Conservation (phyloP, 2,329 filamentous ascomycete species). For the Samsoniella hepiali region DNA sequence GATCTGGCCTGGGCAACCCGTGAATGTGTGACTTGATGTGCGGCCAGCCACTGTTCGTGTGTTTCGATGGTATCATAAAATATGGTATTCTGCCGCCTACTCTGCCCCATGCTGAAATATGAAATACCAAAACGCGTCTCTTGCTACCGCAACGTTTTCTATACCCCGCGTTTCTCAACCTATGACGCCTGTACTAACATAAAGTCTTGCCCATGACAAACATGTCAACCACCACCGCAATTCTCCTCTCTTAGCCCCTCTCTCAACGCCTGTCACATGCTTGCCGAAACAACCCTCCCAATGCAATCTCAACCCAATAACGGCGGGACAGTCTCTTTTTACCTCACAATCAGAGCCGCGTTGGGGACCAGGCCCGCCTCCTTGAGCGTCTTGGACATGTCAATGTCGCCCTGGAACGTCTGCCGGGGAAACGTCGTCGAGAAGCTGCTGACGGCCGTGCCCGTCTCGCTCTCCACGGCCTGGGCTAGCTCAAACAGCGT, state of each 20-base stretch:
- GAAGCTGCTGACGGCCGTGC: constrained; percentile 69
- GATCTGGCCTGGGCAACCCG: neutral
- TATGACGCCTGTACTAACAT: neutral
- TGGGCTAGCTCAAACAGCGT: constrained; percentile 91
- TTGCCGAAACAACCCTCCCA: constrained; percentile 2
- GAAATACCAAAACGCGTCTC: neutral
- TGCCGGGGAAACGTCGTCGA: constrained; percentile 85
- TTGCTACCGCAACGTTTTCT: constrained; percentile 4
- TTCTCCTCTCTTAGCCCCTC: neutral
- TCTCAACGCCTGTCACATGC: constrained; percentile 8
- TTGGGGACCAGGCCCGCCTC: constrained; percentile 89
- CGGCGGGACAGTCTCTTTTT: constrained; percentile 18
- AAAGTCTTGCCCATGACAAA: neutral
- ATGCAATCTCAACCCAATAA: neutral
- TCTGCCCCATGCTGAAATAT: too few relatives aligned
- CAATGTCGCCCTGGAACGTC: constrained; percentile 63
- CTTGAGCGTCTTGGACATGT: constrained; percentile 88
- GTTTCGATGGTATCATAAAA: neutral
- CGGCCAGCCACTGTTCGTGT: neutral
- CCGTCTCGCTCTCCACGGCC: constrained; percentile 67
- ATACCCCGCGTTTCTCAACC: neutral
- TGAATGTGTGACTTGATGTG: constrained; percentile 1
- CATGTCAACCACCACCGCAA: neutral
- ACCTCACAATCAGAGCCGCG: constrained; percentile 78
- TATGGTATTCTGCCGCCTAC: neutral